Base-by-base conservation (phyloP, 352 stramenopile genomes). In the Thalassiosira mediterranea region DNA sequence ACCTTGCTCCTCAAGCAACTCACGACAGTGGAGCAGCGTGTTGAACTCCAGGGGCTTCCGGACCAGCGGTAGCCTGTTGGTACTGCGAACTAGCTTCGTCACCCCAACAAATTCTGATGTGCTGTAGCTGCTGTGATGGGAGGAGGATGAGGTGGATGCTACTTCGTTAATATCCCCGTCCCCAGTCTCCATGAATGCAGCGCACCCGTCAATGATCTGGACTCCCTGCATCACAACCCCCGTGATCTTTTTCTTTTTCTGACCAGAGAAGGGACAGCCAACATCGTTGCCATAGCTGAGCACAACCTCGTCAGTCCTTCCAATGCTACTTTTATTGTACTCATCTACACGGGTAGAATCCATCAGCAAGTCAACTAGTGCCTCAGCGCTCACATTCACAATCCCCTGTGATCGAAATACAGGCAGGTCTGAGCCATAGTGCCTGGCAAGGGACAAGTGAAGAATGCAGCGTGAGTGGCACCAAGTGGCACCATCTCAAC, bases 291-390 rank as follows among this genome's bases (percentile, higher is more conserved):
- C 75, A 46, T 90, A 68, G 47, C 83, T 80, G 0, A 91, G 67
- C 0, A 87, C 61, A 4, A 90, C 34, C 46, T 89, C 60, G 67
- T 93, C 87, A 31, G 54, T 67, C 23, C 87, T 46, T 11, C 84
- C 87, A 31, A 88, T 76, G 61, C 78, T 89, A 15, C 88, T 82
- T 51, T 89, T 89, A 59, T 93, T 93, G 68, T 93, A 93, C 68
- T 89, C 78, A 28, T 84, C 70, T 1, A 91, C 85, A 15, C 84
- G 73, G 25, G 4, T 60, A 21, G 73, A 88, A 76, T 93, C 87
- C 31, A 93, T 81, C 2, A 93, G 54, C 38, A 93, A 68, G 60
- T 91, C 84, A 3, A 88, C 73, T 3, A 93, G 57, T 0, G 76
- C 63, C 58, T 89, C 76, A 0, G 87, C 32, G 37, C 61, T 79